phyloP scores from a whole-genome alignment of 2,329 filamentous ascomycete genomes.

The Madurella fahalii region DNA sequence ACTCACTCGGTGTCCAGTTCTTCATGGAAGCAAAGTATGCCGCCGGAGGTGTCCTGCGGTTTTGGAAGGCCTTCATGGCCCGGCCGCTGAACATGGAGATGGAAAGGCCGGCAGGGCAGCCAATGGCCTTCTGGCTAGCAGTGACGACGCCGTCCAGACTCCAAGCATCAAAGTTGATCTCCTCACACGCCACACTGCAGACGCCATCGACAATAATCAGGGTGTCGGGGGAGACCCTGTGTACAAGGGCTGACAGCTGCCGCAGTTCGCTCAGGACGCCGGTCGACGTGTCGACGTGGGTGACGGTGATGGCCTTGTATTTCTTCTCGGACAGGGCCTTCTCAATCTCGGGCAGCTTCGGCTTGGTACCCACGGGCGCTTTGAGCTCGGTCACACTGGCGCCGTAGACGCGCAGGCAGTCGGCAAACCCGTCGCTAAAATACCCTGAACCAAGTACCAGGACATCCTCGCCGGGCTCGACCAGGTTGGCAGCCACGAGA shows the following conservation, averaged over 20 bases:
- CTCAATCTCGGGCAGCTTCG: slow-evolving; percentile 83
- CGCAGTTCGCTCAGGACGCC: slow-evolving; percentile 92
- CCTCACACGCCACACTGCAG: slow-evolving; percentile 93
- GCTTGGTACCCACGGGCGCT: slow-evolving; percentile 81
- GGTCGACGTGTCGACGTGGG: slow-evolving; percentile 95
- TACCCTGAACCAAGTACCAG: slow-evolving; percentile 95
- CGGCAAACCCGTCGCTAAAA: slow-evolving; percentile 91
- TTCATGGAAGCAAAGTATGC: slow-evolving; percentile 96
- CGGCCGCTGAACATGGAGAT: slow-evolving; percentile 91
- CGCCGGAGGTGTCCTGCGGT: slow-evolving; percentile 72
- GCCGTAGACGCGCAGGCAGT: slow-evolving; percentile 89
- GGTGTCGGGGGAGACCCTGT: slow-evolving; percentile 83
- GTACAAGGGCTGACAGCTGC: slow-evolving; percentile 75
- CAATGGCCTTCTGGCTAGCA: slow-evolving; percentile 94
- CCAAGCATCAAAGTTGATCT: slow-evolving; percentile 95
- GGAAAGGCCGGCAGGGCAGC: slow-evolving; percentile 86
- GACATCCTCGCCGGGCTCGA: slow-evolving; percentile 84
- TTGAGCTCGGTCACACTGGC: slow-evolving; percentile 86
- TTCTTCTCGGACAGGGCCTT: slow-evolving; percentile 82
- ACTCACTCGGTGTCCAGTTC: slow-evolving; percentile 89
- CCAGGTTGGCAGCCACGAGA: slow-evolving; percentile 86
- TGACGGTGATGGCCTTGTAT: slow-evolving; percentile 92
- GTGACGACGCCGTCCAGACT: slow-evolving; percentile 88
- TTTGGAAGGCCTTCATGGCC: slow-evolving; percentile 76
- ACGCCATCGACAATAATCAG: slow-evolving; percentile 92